These are phyloP conservation scores for Podospora fimiseda DNA, from an alignment of 495 filamentous ascomycete species.

Conservation along the genomic window DNA sequence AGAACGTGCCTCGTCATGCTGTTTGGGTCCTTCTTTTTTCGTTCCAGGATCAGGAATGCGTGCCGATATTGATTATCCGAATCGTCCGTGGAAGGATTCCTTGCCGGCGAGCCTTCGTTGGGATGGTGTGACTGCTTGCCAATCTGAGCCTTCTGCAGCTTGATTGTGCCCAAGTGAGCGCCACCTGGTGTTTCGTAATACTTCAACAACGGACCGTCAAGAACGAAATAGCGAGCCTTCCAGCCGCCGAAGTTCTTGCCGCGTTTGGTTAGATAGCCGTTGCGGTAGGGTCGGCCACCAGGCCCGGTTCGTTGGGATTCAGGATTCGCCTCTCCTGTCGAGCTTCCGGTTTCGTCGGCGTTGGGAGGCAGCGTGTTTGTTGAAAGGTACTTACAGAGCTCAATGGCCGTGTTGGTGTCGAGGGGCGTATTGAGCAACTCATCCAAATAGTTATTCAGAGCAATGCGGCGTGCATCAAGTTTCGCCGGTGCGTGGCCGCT, in stretches of 20 bases:
- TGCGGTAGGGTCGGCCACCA: conserved; percentile 65
- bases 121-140: conserved; percentile 74
- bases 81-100: conserved; percentile 56
- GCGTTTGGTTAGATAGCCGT: conserved; percentile 89
- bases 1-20: conserved; percentile 90
- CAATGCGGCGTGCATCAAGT: conserved; percentile 76
- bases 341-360: conserved; percentile 55
- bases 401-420: conserved; percentile 70
- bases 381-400: conserved; percentile 82
- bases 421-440: conserved; percentile 73
- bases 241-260: conserved; percentile 99
- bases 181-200: conserved; percentile 91
- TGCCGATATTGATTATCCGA: conserved; percentile 93
- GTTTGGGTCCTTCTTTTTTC: conserved; percentile 90
- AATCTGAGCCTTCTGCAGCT: conserved; percentile 83
- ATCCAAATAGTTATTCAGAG: conserved; percentile 80
- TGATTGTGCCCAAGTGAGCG: conserved; percentile 86
- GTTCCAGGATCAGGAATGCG: conserved; percentile 90
- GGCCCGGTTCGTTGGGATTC: conserved; percentile 44
- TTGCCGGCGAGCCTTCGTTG: conserved; percentile 55
- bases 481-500: conserved; percentile 91
- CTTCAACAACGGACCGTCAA: conserved; percentile 81
- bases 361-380: conserved; percentile 75
- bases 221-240: conserved; percentile 91
- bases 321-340: conserved; percentile 31